Evolutionary conservation across 768 basidiomycete species (phyloP).

Genomic region (Suillus placidus): DNA sequence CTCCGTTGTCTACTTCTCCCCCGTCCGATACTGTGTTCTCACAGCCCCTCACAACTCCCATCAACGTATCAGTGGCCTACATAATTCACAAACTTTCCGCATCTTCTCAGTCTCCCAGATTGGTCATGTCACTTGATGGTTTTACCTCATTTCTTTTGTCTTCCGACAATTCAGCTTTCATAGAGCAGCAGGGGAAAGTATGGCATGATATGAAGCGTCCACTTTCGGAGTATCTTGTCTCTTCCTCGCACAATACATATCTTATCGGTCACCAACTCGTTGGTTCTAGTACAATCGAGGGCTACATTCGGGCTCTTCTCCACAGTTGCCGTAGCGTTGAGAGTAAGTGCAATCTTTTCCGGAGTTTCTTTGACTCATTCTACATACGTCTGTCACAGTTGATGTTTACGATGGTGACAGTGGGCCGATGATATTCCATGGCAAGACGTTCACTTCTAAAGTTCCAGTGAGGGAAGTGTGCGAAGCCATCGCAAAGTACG

Average conservation of each 20-base stretch:
- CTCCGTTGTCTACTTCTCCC: slow-evolving; percentile 10
- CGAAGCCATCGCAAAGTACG: slow-evolving; percentile 84
- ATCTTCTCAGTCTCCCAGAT: slow-evolving; percentile 12
- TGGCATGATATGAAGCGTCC: slow-evolving; percentile 90
- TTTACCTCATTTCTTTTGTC: slow-evolving; percentile 85
- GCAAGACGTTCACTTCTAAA: slow-evolving; percentile 84
- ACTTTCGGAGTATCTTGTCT: slow-evolving; percentile 85
- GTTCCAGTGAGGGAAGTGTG: slow-evolving; percentile 82
- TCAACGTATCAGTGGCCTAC: not conserved
- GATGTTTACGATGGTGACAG: slow-evolving; percentile 89
- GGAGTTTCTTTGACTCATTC: not conserved
- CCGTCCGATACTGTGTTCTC: slow-evolving; percentile 5
- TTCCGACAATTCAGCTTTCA: slow-evolving; percentile 66
- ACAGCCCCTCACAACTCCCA: not conserved
- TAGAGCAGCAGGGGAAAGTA: slow-evolving; percentile 53
- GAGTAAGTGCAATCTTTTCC: slow-evolving; percentile 50
- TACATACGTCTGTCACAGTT: slow-evolving; percentile 48
- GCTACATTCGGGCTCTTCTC: slow-evolving; percentile 89
- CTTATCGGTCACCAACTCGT: slow-evolving; percentile 85
- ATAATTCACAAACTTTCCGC: slow-evolving; percentile 7
- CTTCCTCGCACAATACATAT: slow-evolving; percentile 92
- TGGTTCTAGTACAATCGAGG: slow-evolving; percentile 87
- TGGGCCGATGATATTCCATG: slow-evolving; percentile 88
- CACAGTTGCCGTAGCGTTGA: slow-evolving; percentile 95
- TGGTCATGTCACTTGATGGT: slow-evolving; percentile 52